Percentiles rank a stretch among this genome's conserved stretches.
phyloP scores from a whole-genome alignment of 805 yeast species.

The Pichia thaimueangensis region DNA sequence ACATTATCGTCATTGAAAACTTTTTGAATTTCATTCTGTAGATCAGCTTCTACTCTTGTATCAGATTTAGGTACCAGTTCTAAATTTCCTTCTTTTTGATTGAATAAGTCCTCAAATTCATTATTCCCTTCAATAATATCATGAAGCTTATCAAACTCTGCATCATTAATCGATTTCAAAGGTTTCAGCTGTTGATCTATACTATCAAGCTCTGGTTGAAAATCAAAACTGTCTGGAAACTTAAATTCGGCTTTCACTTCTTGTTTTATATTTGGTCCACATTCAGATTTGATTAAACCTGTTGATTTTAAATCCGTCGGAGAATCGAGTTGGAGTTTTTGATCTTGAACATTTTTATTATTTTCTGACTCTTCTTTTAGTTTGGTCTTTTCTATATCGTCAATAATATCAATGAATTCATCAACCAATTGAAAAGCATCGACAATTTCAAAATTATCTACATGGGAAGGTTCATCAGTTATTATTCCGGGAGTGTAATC shows the following conservation, averaged over 20 bases:
- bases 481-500: conserved; percentile 14
- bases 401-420: conserved; percentile 23
- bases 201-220: conserved; percentile 7
- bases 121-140: conserved; percentile 3
- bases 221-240: conserved; percentile 9
- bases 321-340: too few relatives aligned
- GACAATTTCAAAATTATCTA: conserved; percentile 12
- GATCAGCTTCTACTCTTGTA: background rate
- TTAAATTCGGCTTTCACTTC: conserved; percentile 4
- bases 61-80: background rate
- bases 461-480: background rate
- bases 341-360: background rate
- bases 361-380: conserved; percentile 3
- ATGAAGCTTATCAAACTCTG: background rate
- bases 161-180: background rate
- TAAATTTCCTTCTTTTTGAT: conserved; percentile 1
- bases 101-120: conserved; percentile 6
- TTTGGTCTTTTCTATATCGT: conserved; percentile 13
- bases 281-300: background rate
- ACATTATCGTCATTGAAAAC: background rate
- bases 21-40: background rate
- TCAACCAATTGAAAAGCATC: conserved; percentile 26
- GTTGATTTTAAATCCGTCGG: background rate
- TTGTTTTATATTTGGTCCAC: background rate
- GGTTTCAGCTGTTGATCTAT: conserved; percentile 6